Evolutionary conservation across 192 early-diverging fungal species (phyloP), one percentile per base, ranked within the genome.

Genomic region (Podila epigama): DNA sequence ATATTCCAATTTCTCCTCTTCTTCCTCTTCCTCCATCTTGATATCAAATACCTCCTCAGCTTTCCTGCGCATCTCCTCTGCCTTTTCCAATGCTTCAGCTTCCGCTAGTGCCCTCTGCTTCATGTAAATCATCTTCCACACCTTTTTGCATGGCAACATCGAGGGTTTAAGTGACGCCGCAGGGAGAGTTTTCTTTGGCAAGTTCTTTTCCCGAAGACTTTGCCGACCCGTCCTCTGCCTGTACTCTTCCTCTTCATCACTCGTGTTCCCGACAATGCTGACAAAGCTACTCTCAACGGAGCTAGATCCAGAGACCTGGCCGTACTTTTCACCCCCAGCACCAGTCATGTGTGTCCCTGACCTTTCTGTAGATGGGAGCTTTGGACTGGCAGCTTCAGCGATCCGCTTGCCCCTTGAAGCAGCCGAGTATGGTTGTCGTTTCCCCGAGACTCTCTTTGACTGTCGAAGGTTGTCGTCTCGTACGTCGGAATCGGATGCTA

Each of bases 11-110:
- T n/a, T n/a, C n/a, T n/a, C n/a, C n/a, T n/a, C n/a, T n/a, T n/a
- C n/a, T n/a, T n/a, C 71, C 2, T 62, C 64, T 18, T 75, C 72
- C 29, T 77, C 73, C 73, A 77, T 68, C 55, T 77, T 77, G 20
- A 77, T 54, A 61, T 77, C 73, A 50, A 77, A 77, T n/a, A 77
- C 66, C 31, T 77, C 73, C 37, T 77, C 73, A 10, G 73, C 73
- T 51, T 77, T 77, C 57, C 63, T 68, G 11, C 73, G 62, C 56
- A 77, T 77, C 28, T 77, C 73, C 56, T 77, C 66, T 2, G 73
- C 73, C 50, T 66, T 68, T 29, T 77, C 73, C 9, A 59, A 66
- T 1, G 73, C 66, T 16, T 77, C 73, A 31, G 63, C 60, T 56
- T 77, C 73, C 9, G 73, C 73, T 18, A 68, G 4, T 0, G 73